These are phyloP conservation scores for Ophiostoma pallidulum DNA, from an alignment of 2,329 filamentous ascomycete genomes.

Conservation along the genomic window DNA sequence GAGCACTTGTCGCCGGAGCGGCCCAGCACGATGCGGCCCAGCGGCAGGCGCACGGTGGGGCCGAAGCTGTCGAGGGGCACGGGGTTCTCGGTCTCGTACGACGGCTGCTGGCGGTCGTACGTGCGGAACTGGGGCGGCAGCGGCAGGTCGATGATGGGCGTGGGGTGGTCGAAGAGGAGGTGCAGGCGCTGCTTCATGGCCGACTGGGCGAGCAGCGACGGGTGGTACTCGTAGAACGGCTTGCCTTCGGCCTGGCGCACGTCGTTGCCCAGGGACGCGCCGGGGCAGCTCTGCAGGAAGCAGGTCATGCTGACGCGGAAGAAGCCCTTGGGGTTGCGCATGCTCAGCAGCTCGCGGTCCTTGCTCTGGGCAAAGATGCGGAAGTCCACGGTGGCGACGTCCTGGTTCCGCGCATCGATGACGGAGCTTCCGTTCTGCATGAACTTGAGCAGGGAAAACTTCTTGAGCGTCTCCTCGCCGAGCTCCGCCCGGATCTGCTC, in stretches of 20 bases:
- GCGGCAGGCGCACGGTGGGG: conserved; percentile 16
- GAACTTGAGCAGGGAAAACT: conserved; percentile 22
- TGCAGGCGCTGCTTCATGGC: conserved; percentile 19
- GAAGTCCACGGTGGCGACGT: conserved; percentile 28
- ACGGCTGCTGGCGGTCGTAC: conserved; percentile 17
- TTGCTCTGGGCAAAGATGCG: conserved; percentile 31
- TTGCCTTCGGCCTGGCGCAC: conserved; percentile 18
- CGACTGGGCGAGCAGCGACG: conserved; percentile 20
- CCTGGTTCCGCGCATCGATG: conserved; percentile 24
- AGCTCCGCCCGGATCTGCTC: conserved; percentile 24
- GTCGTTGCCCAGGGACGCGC: conserved; percentile 20
- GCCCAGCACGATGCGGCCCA: conserved; percentile 28
- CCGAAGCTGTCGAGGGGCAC: conserved; percentile 18
- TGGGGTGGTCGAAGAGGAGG: conserved; percentile 16
- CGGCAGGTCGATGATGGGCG: conserved; percentile 18
- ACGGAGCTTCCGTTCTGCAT: conserved; percentile 22
- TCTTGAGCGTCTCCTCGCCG: conserved; percentile 15
- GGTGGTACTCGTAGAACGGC: conserved; percentile 20
- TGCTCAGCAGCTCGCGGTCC: conserved; percentile 20
- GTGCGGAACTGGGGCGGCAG: conserved; percentile 16
- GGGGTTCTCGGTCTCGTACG: conserved; percentile 17
- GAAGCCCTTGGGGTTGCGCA: conserved; percentile 17
- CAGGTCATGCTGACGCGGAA: conserved; percentile 19
- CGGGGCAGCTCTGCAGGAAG: conserved; percentile 20
- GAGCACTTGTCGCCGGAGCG: conserved; percentile 31